Evolutionary conservation across 768 basidiomycete genomes (phyloP), one percentile per base, ranked within the genome.

Genomic region (Xanthoconium purpureum): DNA sequence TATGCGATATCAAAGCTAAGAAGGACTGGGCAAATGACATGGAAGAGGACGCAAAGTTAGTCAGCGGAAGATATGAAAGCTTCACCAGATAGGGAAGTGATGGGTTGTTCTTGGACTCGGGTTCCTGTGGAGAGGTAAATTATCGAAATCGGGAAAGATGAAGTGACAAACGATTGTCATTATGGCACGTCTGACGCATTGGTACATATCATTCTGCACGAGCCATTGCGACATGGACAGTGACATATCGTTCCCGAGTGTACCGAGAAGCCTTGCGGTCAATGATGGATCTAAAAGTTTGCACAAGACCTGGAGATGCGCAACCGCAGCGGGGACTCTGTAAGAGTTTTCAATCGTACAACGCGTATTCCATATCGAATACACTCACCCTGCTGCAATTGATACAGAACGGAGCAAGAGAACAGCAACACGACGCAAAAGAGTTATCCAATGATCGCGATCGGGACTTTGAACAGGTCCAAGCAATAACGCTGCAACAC

Each of bases 361-460:
- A 11, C 2, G 14, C 32, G 39, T 13, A 38, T 15, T 15, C 29
- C 15, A 15, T 38, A 10, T 8, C n/a, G 8, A 29, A 33, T 37
- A 15, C 17, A 75, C 84, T 61, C 60, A 88, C 88, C 70, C 67
- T 33, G 84, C 78, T 12, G 68, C 61, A 3, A 61, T 70, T 1
- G 87, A 77, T 1, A 84, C 68, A 0, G 84, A 82, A 39, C 67
- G 69, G 28, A 91, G 73, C 0, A 91, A 69, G 18, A 84, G 65
- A 17, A 83, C 44, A 9, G 76, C 66, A 0, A 76, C 67, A 58
- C 78, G 80, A 24, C 78, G 74, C 8, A 89, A 73, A 15, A 91
- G 77, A 3, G 83, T 77, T n/a, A 82, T 60, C 87, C 87, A 90
- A 57, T 80, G 84, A 9, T 69, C 66, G 18, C 67, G 57, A 57